These are phyloP conservation scores for Ophiocordyceps camponoti-leonardi DNA, from an alignment of 2,329 filamentous ascomycete species.

Conservation along the genomic window DNA sequence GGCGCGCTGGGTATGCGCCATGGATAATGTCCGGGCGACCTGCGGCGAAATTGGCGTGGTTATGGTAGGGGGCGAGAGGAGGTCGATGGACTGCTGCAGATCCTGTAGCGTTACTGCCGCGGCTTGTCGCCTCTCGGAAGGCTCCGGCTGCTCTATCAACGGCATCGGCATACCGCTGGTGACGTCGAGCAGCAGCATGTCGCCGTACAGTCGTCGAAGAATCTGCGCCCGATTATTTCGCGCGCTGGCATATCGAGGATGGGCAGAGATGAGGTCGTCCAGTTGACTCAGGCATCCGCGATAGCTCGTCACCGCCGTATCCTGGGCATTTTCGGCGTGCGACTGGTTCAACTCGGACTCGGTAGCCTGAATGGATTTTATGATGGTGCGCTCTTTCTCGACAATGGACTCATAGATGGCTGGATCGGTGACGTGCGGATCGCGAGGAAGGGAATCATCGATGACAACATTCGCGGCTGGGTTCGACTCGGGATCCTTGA, in stretches of 20 bases:
- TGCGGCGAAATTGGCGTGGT: conserved; percentile 41
- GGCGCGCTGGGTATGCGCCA: conserved; percentile 56
- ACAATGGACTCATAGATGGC: conserved; percentile 32
- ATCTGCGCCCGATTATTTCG: conserved; percentile 62
- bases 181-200: conserved; percentile 32
- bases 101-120: conserved; percentile 30
- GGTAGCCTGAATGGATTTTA: conserved; percentile 34
- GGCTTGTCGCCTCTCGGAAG: conserved; percentile 19
- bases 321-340: conserved; percentile 16
- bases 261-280: conserved; percentile 33
- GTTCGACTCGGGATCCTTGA: conserved; percentile 48
- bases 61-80: conserved; percentile 36
- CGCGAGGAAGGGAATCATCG: conserved; percentile 35
- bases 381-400: conserved; percentile 32
- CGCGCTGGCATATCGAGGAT: conserved; percentile 53
- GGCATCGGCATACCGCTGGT: conserved; percentile 20
- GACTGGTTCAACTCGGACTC: conserved; percentile 33
- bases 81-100: conserved; percentile 37
- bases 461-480: conserved; percentile 35
- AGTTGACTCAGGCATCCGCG: conserved; percentile 29
- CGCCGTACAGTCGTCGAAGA: conserved; percentile 42
- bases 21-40: conserved; percentile 47
- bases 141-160: conserved; percentile 20
- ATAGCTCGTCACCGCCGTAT: conserved; percentile 26
- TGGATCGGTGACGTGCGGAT: conserved; percentile 36